Conservation (phyloP, 2,329 filamentous ascomycete species). For the Alternaria burnsii region DNA sequence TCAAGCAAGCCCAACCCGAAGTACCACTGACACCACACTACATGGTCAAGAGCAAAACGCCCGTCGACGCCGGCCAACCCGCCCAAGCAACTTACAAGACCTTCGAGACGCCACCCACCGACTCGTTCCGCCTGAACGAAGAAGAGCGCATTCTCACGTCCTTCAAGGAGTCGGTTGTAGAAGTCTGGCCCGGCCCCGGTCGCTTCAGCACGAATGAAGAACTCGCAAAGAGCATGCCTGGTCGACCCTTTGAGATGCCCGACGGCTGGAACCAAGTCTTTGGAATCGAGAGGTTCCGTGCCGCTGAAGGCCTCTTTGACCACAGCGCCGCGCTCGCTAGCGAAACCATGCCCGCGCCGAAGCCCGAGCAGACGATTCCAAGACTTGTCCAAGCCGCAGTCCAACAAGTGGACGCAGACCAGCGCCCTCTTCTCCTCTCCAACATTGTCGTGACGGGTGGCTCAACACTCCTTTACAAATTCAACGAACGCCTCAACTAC, state of each 20-base stretch:
- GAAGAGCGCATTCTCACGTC: slow-evolving; percentile 93
- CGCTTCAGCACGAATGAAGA: slow-evolving; percentile 78
- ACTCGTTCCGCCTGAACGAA: slow-evolving; percentile 82
- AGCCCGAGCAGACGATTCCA: slow-evolving; percentile 81
- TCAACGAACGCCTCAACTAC: slow-evolving; percentile 87
- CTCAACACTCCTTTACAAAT: slow-evolving; percentile 85
- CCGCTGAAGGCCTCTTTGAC: slow-evolving; percentile 91
- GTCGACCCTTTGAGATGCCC: slow-evolving; percentile 94
- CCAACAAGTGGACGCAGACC: slow-evolving; percentile 84
- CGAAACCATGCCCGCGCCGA: slow-evolving; percentile 62
- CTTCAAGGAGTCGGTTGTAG: slow-evolving; percentile 97
- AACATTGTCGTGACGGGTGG: slow-evolving; percentile 95
- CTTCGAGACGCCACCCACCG: slow-evolving; percentile 68
- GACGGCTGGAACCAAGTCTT: slow-evolving; percentile 97
- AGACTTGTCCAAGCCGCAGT: slow-evolving; percentile 82
- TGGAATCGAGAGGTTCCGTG: slow-evolving; percentile 83
- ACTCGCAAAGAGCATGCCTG: slow-evolving; percentile 73
- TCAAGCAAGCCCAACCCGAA: slow-evolving; percentile 70
- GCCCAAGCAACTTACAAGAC: slow-evolving; percentile 78
- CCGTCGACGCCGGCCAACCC: slow-evolving; percentile 85
- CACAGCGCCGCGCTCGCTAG: slow-evolving; percentile 73
- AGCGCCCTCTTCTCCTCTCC: slow-evolving; percentile 80
- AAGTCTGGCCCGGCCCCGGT: slow-evolving; percentile 86
- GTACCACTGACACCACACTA: slow-evolving; percentile 85
- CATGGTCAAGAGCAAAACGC: slow-evolving; percentile 84